phyloP scores from a whole-genome alignment of 192 early-diverging fungal genomes.

The Oehlia diaphana region DNA sequence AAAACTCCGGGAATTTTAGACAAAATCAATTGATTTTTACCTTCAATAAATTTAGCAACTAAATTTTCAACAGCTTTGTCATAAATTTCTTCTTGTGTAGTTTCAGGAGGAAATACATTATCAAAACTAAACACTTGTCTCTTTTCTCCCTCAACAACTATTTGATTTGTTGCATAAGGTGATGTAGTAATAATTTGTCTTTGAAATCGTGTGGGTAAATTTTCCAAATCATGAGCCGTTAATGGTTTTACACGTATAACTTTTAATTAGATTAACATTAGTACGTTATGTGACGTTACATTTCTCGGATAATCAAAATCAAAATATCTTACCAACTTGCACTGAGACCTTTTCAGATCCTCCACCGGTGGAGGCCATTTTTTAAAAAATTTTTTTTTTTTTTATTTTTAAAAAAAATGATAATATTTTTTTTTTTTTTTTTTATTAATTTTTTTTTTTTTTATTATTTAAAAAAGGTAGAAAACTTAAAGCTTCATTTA shows the following conservation, averaged over 20 bases:
- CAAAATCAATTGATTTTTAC: not conserved
- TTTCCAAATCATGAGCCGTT: constrained; percentile 1
- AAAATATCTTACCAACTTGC: not conserved
- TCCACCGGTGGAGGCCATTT: not conserved
- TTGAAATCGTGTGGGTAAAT: constrained; percentile 5
- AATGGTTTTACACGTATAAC: constrained; percentile 10
- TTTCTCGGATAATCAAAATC: not conserved
- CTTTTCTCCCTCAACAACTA: constrained; percentile 1
- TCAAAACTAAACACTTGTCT: constrained; percentile 59
- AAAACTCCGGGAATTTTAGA: not conserved
- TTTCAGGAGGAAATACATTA: constrained; percentile 59
- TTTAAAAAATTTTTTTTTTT: not conserved
- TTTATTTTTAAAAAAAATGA: no score
- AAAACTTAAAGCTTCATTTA: not conserved
- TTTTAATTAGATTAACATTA: not conserved
- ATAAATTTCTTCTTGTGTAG: constrained; percentile 64
- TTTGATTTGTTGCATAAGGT: constrained; percentile 9
- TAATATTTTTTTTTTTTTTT: not conserved
- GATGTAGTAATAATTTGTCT: not conserved
- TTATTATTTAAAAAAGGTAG: not conserved
- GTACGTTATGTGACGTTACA: not conserved
- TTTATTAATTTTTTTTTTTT: not conserved
- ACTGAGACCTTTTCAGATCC: not conserved
- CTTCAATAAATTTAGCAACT: constrained; percentile 49
- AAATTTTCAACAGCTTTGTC: constrained; percentile 41